A percentile compares a stretch with the other conserved stretches of the same genome.
These are phyloP conservation scores for Zostera marina DNA, from an alignment of 116 monocot species.

Conservation along the genomic window DNA sequence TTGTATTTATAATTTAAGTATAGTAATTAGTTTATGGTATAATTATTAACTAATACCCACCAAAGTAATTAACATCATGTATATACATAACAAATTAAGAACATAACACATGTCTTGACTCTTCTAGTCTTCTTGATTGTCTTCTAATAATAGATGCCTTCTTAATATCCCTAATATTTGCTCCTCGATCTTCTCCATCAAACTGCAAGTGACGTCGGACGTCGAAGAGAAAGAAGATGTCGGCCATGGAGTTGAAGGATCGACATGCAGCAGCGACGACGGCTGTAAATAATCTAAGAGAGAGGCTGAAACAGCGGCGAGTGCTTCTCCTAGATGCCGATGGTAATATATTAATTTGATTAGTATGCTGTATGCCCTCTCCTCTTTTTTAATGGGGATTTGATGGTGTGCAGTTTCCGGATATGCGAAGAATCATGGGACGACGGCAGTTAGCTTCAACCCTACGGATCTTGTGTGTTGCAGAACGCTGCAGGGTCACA, in stretches of 20 bases:
- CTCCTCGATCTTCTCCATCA: neutral
- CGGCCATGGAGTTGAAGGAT: conserved; percentile 79
- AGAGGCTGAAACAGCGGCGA: conserved; percentile 50
- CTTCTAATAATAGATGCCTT: too few species aligned
- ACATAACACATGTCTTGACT: too few species aligned
- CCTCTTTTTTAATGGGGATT: neutral
- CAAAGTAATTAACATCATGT: too few species aligned
- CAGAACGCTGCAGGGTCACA: conserved; percentile 78
- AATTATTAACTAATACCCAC: too few species aligned
- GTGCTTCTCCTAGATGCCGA: conserved; percentile 78
- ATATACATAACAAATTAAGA: too few species aligned
- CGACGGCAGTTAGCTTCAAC: conserved; percentile 41
- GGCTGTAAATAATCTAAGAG: conserved; percentile 58
- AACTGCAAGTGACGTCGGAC: too few species aligned
- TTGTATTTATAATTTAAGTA: too few species aligned
- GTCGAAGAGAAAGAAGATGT: conserved; percentile 22
- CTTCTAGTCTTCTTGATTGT: too few species aligned
- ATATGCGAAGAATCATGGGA: conserved; percentile 61
- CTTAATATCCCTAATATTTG: too few species aligned
- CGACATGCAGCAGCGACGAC: conserved; percentile 60
- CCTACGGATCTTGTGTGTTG: conserved; percentile 97
- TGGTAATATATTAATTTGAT: conserved; percentile 17
- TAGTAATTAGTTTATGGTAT: too few species aligned
- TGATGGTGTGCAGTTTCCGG: conserved; percentile 39
- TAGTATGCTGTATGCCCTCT: neutral